These are phyloP conservation scores for Petunia axillaris DNA, from an alignment of 257 asterid species.

Conservation along the genomic window DNA sequence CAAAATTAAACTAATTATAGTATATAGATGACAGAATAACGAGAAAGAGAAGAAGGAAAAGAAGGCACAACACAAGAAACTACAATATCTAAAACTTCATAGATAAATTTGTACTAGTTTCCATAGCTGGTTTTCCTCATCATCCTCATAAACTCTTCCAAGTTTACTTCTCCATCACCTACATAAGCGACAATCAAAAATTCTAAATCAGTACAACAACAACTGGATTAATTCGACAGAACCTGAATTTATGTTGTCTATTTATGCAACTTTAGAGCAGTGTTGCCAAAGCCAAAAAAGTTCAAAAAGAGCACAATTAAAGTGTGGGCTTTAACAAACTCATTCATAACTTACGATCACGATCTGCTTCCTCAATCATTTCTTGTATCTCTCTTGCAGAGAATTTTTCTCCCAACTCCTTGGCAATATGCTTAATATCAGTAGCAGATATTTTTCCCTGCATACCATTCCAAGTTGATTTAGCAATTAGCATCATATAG, in stretches of 20 bases:
- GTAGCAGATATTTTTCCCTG: slow-evolving; percentile 89
- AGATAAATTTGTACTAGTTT: slow-evolving; percentile 36
- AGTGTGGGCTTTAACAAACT: no score
- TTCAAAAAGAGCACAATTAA: no score
- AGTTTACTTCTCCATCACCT: slow-evolving; percentile 92
- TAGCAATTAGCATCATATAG: slow-evolving; percentile 1
- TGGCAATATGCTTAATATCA: slow-evolving; percentile 85
- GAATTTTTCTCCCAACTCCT: slow-evolving; percentile 78
- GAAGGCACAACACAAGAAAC: not conserved
- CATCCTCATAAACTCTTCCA: slow-evolving; percentile 84
- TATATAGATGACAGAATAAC: not conserved
- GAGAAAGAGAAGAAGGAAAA: not conserved
- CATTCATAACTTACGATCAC: slow-evolving; percentile 69
- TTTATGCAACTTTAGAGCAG: not conserved
- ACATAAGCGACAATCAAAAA: slow-evolving; percentile 25
- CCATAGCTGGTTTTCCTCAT: slow-evolving; percentile 91
- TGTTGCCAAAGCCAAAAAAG: no score
- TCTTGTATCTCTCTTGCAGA: slow-evolving; percentile 79
- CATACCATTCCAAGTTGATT: slow-evolving; percentile 24
- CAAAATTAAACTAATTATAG: not conserved
- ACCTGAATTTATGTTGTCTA: not conserved
- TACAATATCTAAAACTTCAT: not conserved
- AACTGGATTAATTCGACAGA: not conserved
- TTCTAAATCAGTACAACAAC: not conserved
- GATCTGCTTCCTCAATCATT: slow-evolving; percentile 94